Base-by-base conservation (phyloP, 331 rosid species). In the Arachis monticola region DNA sequence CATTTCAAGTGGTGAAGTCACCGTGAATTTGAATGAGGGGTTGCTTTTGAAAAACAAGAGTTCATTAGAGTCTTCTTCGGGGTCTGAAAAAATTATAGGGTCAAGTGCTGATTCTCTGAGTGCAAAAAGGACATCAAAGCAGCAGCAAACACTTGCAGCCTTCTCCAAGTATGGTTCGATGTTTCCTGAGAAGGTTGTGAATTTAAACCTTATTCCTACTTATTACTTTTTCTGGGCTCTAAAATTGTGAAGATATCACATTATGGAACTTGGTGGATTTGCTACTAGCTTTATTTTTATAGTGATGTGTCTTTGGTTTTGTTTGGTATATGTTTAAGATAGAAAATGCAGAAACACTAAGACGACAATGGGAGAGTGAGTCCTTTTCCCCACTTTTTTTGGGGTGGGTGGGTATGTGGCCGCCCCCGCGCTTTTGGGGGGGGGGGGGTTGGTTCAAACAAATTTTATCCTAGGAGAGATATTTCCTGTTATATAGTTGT, bases 121-220 rank as follows among this genome's bases (percentile, higher is more conserved):
- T 69, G 9, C 88, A 67, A 78, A 76, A 75, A 83, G 76, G 64
- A 73, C 82, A 72, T 82, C 83, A 60, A 82, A 90, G 79, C 80
- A 90, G 82, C 89, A 82, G 77, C 87, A 83, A 82, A 75, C 77
- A 55, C 84, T 80, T 81, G 83, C 67, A 70, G 73, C 90, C 9
- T 78, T 92, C 85, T 86, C 97, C 70, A 95, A 90, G 83, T 89
- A 88, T 80, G 76, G 89, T 62, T 70, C 92, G 27, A 71, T 89
- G 80, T 88, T 92, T 88, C 99, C 99, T 10, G 99, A 95, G 80
- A 95, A 95, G 99, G 99, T 95, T 83, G 83, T 79, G 69, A 65
- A 70, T 73, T 84, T 75, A 61, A 42, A 74, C 63, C 17, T 60
- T 17, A 73, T 7, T 67, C 46, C 52, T 13, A 13, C 59, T 65